Percentiles rank a stretch among this genome's conserved stretches.
These are phyloP conservation scores for Daldinia vernicosa DNA, from an alignment of 495 filamentous ascomycete species.

Conservation along the genomic window DNA sequence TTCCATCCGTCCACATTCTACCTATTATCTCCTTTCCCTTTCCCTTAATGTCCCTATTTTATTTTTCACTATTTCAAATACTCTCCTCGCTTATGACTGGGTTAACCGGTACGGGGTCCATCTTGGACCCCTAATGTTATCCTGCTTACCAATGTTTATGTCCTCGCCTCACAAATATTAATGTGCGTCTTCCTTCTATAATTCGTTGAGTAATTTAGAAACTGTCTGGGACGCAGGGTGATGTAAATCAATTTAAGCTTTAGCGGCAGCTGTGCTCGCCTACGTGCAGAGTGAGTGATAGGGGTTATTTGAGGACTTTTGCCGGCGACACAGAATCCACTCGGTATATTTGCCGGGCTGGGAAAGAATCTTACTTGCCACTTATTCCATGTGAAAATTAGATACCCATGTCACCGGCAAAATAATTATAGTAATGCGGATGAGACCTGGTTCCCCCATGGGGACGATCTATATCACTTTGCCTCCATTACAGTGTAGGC, in stretches of 20 bases:
- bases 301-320: conserved; percentile 14
- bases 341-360: conserved; percentile 34
- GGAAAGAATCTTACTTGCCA: conserved; percentile 24
- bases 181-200: background rate
- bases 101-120: background rate
- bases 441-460: conserved; percentile 20
- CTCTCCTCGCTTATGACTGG: background rate
- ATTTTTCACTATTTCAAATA: background rate
- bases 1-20: background rate
- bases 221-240: background rate
- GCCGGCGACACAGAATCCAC: conserved; percentile 31
- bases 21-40: background rate
- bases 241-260: background rate
- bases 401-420: conserved; percentile 41
- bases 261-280: background rate
- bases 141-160: background rate
- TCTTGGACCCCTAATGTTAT: background rate
- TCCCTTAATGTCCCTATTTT: background rate
- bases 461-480: conserved; percentile 6
- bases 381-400: conserved; percentile 32
- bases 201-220: background rate
- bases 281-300: background rate
- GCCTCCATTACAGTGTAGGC: conserved; percentile 15
- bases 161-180: background rate
- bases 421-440: conserved; percentile 33